Evolutionary conservation across 2,329 filamentous ascomycete species (phyloP).

Genomic region (Phaeosphaeriaceae sp.): DNA sequence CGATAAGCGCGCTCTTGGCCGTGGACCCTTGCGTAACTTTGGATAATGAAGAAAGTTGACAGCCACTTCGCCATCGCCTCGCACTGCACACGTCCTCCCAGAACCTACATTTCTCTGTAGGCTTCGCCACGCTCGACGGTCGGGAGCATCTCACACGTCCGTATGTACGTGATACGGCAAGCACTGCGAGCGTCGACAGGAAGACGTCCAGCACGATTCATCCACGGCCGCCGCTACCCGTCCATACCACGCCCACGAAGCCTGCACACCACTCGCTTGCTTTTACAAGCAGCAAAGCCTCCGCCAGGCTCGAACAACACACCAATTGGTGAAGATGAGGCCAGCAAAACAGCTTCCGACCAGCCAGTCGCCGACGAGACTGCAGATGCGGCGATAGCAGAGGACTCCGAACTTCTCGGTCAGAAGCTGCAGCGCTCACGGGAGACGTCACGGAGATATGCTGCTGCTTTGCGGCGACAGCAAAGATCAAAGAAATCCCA

Average conservation of each 20-base stretch:
- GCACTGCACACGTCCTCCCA: neutral
- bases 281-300: slow-evolving; percentile 36
- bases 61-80: neutral
- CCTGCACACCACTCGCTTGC: slow-evolving; percentile 43
- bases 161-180: slow-evolving; percentile 53
- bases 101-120: neutral
- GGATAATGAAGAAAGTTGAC: slow-evolving; percentile 1
- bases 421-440: slow-evolving; percentile 47
- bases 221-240: slow-evolving; percentile 48
- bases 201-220: slow-evolving; percentile 47
- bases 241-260: slow-evolving; percentile 35
- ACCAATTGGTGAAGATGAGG: slow-evolving; percentile 33
- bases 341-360: slow-evolving; percentile 26
- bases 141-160: slow-evolving; percentile 32
- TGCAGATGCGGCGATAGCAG: slow-evolving; percentile 31
- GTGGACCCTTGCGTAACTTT: neutral
- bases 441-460: slow-evolving; percentile 43
- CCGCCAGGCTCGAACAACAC: slow-evolving; percentile 38
- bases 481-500: slow-evolving; percentile 42
- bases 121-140: neutral
- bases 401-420: slow-evolving; percentile 44
- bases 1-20: slow-evolving; percentile 1
- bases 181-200: slow-evolving; percentile 50
- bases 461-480: slow-evolving; percentile 44
- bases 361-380: slow-evolving; percentile 29